These are phyloP conservation scores for Rhododendron kiyosumense DNA, from an alignment of 148 eudicot species.

Conservation along the genomic window DNA sequence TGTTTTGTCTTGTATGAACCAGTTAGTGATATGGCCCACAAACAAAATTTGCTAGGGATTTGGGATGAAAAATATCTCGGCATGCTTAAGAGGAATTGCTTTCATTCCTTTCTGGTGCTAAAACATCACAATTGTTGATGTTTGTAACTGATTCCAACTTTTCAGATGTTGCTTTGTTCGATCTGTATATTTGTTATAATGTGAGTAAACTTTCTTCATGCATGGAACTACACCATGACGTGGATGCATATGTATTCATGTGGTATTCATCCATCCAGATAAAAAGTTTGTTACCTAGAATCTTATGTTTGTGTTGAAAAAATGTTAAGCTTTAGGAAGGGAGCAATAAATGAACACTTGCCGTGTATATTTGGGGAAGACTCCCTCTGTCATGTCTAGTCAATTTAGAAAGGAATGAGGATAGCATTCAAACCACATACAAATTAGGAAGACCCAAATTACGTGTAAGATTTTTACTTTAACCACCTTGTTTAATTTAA, in stretches of 20 bases:
- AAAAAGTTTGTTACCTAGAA: not conserved
- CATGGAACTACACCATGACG: not conserved
- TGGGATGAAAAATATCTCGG: not conserved
- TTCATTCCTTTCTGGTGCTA: not conserved
- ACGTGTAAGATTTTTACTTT: not conserved
- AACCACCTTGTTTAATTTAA: not conserved
- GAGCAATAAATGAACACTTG: not conserved
- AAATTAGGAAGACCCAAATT: not conserved
- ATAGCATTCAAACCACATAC: not conserved
- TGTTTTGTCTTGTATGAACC: not conserved
- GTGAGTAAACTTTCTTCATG: not conserved
- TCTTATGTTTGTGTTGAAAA: not conserved
- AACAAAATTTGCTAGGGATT: not conserved
- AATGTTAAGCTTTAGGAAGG: not conserved
- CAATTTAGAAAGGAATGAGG: not conserved
- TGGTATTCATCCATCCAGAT: not conserved
- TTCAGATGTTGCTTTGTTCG: not conserved
- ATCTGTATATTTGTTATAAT: no score
- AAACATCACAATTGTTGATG: not conserved
- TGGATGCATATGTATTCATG: not conserved
- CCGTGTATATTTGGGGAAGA: not conserved
- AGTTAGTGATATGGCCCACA: not conserved
- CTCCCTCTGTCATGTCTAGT: not conserved
- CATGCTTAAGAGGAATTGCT: not conserved
- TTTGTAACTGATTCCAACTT: not conserved